These are phyloP conservation scores for Ustilago cynodontis DNA, from an alignment of 1,284 basidiomycete species.

Conservation along the genomic window DNA sequence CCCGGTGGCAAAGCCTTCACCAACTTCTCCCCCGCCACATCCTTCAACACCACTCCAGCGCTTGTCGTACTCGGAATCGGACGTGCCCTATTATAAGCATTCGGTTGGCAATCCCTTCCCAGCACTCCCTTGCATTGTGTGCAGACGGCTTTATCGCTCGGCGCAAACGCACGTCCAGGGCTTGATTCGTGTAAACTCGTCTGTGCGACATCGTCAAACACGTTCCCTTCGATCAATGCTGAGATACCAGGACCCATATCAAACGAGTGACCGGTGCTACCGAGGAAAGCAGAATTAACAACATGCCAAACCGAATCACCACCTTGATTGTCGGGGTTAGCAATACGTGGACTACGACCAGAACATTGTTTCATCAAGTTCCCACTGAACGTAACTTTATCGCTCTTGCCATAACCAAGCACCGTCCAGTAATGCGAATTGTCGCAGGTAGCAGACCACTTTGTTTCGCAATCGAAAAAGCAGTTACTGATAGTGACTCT, in stretches of 20 bases:
- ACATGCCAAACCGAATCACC: constrained; percentile 44
- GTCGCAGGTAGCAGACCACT: constrained; percentile 46
- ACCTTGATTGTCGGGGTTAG: constrained; percentile 18
- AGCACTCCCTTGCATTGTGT: constrained; percentile 21
- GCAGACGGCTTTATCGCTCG: constrained; percentile 22
- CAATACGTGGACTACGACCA: constrained; percentile 40
- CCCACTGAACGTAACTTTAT: constrained; percentile 42
- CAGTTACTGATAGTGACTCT: constrained; percentile 44
- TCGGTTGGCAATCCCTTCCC: constrained; percentile 41
- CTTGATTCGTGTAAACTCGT: constrained; percentile 30
- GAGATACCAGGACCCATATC: constrained; percentile 34
- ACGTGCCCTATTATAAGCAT: constrained; percentile 25
- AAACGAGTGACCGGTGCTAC: constrained; percentile 36
- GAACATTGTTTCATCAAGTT: constrained; percentile 47
- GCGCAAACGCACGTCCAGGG: constrained; percentile 35
- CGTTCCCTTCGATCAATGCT: constrained; percentile 45
- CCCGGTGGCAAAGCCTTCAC: constrained; percentile 15
- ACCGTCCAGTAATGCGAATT: constrained; percentile 51
- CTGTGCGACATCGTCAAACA: constrained; percentile 40
- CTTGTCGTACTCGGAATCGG: constrained; percentile 39
- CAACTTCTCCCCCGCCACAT: constrained; percentile 20
- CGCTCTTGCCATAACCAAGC: constrained; percentile 35
- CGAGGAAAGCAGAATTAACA: constrained; percentile 32
- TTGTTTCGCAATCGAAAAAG: constrained; percentile 45
- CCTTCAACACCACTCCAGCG: constrained; percentile 24